Base-by-base conservation (phyloP, 2,329 filamentous ascomycete species). In the Aureobasidium sp. region DNA sequence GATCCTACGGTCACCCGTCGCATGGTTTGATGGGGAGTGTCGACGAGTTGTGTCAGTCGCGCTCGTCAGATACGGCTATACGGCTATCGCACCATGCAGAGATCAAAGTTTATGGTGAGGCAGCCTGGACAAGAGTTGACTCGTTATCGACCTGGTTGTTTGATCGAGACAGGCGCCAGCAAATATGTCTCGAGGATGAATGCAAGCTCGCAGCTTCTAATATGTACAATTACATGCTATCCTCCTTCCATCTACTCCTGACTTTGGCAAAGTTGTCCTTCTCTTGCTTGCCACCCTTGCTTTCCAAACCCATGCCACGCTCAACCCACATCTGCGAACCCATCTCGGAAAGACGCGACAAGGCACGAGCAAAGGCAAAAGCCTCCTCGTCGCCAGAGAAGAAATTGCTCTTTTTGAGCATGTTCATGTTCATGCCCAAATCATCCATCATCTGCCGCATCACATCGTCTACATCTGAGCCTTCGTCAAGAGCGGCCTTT, bases 341-440 rank as follows among this genome's bases (percentile, higher is more conserved):
- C 93, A 98, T 98, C 70, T 97, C 90, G 52, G 77, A 85, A 57
- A 98, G 71, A 53, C 93, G 76, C 51, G 85, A 90, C 61, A 97
- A 69, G 1, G 93, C 93, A 51, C 93, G 76, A 21, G 90, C 90
- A 74, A 98, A 98, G 0, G 93, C 93, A 73, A 98, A 98, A 0
- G 89, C 81, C 71, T 98, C 93, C 73, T 98, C 93, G 55, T 96
- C 93, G 35, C 93, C 93, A 1, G 85, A 87, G 68, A 98, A 98
- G 34, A 97, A 80, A 59, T 80, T 88, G 37, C 85, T 89, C 60
- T 84, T 84, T 73, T 95, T 95, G 62, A 98, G 75, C 69, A 87
- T 84, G 45, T 83, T 78, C 73, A 93, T 90, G 62, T 86, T 90
- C 72, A 90, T 80, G 34, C 89, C 89, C 41, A 96, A 71, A 64